phyloP scores from a whole-genome alignment of 106 monocot genomes.

The Gastrodia elata region DNA sequence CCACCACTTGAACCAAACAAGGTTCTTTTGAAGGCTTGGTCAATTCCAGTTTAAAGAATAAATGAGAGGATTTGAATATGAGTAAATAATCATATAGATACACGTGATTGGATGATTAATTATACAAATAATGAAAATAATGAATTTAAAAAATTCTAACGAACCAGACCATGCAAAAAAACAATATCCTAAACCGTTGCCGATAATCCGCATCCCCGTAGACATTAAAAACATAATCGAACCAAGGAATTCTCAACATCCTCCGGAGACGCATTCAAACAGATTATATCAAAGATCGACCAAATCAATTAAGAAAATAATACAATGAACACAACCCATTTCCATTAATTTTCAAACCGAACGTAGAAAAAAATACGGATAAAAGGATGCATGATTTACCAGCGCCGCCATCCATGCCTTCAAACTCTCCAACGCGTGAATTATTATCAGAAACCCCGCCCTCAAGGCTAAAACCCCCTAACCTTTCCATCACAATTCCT shows the following conservation, averaged over 20 bases:
- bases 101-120: background rate
- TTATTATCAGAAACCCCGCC: constrained; percentile 2
- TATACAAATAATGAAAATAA: no score
- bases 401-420: background rate
- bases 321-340: background rate
- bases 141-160: background rate
- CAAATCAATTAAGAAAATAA: background rate
- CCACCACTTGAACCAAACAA: background rate
- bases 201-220: background rate
- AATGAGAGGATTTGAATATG: background rate
- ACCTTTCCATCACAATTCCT: constrained; percentile 1
- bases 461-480: background rate
- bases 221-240: background rate
- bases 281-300: background rate
- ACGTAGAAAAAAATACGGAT: background rate
- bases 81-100: background rate
- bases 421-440: background rate
- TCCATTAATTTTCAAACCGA: background rate
- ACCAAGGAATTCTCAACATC: background rate
- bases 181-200: background rate
- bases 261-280: background rate
- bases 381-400: background rate
- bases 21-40: background rate
- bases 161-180: constrained; percentile 4
- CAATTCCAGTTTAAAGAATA: background rate